These are phyloP conservation scores for Trypanosoma lewisi DNA, from an alignment of 208 protist species.

Conservation along the genomic window DNA sequence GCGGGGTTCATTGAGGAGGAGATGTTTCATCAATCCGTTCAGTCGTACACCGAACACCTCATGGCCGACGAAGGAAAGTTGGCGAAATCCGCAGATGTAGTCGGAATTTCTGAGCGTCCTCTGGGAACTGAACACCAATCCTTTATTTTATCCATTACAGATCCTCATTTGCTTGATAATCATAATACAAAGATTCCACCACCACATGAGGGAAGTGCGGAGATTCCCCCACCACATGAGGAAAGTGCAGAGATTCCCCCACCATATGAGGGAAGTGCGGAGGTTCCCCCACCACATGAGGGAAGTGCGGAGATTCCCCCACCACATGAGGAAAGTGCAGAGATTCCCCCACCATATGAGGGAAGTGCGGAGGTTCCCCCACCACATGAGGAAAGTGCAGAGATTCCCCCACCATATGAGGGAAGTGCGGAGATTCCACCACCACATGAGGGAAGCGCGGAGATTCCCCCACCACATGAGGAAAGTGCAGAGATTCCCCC, in stretches of 20 bases:
- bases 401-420: neutral
- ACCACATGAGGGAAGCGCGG: neutral
- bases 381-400: neutral
- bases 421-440: neutral
- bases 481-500: neutral
- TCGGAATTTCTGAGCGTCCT: neutral
- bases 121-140: neutral
- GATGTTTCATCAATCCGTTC: constrained; percentile 39
- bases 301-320: neutral
- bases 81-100: constrained; percentile 34
- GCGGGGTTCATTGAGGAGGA: constrained; percentile 52
- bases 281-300: neutral
- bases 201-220: neutral
- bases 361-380: neutral
- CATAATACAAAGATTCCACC: neutral
- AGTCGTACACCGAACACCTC: constrained; percentile 44
- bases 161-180: neutral
- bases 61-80: constrained; percentile 56
- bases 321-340: neutral
- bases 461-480: neutral
- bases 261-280: neutral
- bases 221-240: neutral
- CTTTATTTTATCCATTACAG: neutral
- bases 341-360: neutral
- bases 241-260: neutral